Percentiles rank a stretch among this genome's conserved stretches.
phyloP scores from a whole-genome alignment of 176 grass and related monocot species.

The Bromus sterilis region DNA sequence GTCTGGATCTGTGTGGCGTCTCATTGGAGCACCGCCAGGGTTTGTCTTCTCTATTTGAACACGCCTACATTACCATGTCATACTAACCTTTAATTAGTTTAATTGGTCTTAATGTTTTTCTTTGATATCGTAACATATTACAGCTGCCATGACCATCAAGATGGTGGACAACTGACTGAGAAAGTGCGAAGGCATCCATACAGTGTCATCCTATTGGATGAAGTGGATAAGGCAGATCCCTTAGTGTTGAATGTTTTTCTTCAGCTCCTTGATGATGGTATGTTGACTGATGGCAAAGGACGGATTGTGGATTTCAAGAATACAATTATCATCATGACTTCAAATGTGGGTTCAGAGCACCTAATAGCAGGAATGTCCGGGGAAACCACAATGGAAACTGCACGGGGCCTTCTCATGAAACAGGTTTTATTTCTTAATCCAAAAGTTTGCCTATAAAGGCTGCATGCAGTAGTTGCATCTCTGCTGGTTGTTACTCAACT shows the following conservation, averaged over 20 bases:
- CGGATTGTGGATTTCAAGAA: slow-evolving; percentile 34
- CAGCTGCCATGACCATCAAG: background rate
- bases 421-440: background rate
- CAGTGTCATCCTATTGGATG: background rate
- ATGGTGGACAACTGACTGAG: background rate
- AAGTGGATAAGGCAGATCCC: background rate
- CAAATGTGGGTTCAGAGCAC: slow-evolving; percentile 33
- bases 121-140: background rate
- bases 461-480: background rate
- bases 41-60: background rate
- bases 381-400: slow-evolving; percentile 14
- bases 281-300: background rate
- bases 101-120: background rate
- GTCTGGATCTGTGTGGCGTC: slow-evolving; percentile 7
- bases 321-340: slow-evolving; percentile 40
- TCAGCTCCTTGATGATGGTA: background rate
- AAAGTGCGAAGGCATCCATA: background rate
- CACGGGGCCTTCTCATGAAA: slow-evolving; percentile 6
- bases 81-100: background rate
- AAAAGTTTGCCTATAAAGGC: background rate
- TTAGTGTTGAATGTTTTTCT: background rate
- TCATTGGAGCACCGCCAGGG: slow-evolving; percentile 37
- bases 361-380: slow-evolving; percentile 18
- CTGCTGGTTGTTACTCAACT: background rate
- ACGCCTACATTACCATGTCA: background rate